Evolutionary conservation across 106 monocot species (phyloP).

Genomic region (Dendrobium chrysotoxum): DNA sequence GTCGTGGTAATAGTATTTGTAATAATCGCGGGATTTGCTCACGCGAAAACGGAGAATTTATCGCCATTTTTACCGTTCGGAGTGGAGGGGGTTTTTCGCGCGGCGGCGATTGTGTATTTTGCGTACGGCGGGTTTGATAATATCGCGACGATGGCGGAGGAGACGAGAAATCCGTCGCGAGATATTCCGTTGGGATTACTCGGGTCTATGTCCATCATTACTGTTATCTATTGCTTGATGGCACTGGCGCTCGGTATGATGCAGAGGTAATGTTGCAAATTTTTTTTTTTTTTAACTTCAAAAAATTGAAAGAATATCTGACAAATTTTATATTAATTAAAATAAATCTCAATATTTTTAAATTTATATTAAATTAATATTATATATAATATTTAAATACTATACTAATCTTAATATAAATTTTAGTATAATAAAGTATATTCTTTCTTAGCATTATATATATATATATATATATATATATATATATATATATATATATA

Average conservation of each 20-base stretch:
- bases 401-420: no score
- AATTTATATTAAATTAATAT: no score
- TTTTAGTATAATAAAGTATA: no score
- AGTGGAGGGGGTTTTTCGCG: slow-evolving; percentile 45
- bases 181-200: slow-evolving; percentile 81
- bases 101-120: slow-evolving; percentile 63
- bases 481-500: no score
- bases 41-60: slow-evolving; percentile 41
- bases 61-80: slow-evolving; percentile 67
- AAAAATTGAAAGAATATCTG: no score
- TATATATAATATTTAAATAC: no score
- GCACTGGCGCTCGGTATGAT: slow-evolving; percentile 58
- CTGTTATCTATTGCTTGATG: slow-evolving; percentile 70
- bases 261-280: slow-evolving; percentile 24
- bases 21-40: slow-evolving; percentile 40
- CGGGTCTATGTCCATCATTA: slow-evolving; percentile 65
- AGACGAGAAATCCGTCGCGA: slow-evolving; percentile 63
- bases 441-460: no score
- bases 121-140: slow-evolving; percentile 78
- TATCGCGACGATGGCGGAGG: slow-evolving; percentile 79
- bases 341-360: no score
- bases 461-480: no score
- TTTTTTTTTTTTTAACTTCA: no score
- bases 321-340: no score
- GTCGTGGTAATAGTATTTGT: slow-evolving; percentile 50